A percentile compares a stretch with the other conserved stretches of the same genome.
Evolutionary conservation across 768 basidiomycete species (phyloP).

Genomic region (Hericium alpestre): DNA sequence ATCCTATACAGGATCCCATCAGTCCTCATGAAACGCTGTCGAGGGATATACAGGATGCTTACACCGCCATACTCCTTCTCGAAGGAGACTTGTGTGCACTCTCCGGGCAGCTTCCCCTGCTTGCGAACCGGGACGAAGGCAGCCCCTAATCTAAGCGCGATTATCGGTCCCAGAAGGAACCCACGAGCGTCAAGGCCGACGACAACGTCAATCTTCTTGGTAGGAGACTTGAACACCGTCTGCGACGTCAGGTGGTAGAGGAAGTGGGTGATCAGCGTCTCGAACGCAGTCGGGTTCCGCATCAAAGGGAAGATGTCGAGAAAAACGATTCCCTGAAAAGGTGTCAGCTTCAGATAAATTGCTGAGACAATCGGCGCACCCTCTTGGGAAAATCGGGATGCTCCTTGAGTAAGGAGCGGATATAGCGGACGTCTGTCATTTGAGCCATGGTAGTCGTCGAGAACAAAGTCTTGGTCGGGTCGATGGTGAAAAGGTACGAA

Average conservation of each 20-base stretch:
- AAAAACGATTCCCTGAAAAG: constrained; percentile 72
- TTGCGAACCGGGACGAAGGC: constrained; percentile 96
- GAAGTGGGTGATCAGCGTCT: constrained; percentile 84
- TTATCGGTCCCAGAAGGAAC: constrained; percentile 87
- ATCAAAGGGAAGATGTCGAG: constrained; percentile 93
- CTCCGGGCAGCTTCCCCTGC: constrained; percentile 87
- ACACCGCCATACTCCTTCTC: constrained; percentile 92
- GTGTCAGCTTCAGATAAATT: neutral
- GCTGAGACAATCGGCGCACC: constrained; percentile 28
- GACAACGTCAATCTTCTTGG: constrained; percentile 76
- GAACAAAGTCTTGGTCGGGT: neutral
- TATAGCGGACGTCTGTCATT: constrained; percentile 71
- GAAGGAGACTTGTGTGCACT: constrained; percentile 63
- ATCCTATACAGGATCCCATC: constrained; percentile 43
- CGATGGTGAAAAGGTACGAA: neutral
- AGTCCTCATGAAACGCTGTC: neutral
- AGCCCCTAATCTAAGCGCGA: constrained; percentile 83
- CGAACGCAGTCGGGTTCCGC: constrained; percentile 75
- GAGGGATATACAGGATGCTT: constrained; percentile 17
- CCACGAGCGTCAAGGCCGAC: constrained; percentile 95
- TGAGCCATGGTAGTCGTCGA: neutral
- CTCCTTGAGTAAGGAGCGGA: constrained; percentile 48
- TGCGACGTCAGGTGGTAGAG: constrained; percentile 75
- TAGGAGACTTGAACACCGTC: constrained; percentile 50
- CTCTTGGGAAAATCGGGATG: constrained; percentile 86